Base-by-base conservation (phyloP, 2,329 filamentous ascomycete species). In the Rhynchosporium agropyri region DNA sequence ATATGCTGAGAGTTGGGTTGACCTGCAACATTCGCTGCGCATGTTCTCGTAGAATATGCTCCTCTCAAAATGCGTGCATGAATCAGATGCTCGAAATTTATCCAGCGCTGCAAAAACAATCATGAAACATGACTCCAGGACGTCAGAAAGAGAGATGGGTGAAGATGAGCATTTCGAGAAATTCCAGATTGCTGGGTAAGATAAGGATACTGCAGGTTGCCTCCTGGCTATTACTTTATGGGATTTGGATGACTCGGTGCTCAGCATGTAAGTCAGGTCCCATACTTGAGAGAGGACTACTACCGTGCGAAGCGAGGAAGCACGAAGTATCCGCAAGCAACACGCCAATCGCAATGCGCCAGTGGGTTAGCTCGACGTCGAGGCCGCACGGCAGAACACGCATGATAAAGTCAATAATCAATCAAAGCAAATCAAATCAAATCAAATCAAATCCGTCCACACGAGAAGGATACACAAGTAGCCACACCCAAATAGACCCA, bases 331-430 rank as follows among this genome's bases (percentile, higher is more conserved):
- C 50, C 20, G 31, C 50, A 50, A 50, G 7, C 20, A 20, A 20
- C 20, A 20, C 20, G 20, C 20, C 20, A 20, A 20, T 20, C 20
- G 20, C 51, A 28, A 38, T 20, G n/a, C n/a, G 26, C 31, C n/a
- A 4, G 28, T 29, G 31, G 12, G 33, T 20, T 29, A 56, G 40
- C 53, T 43, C 29, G 54, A 33, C 26, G 42, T 15, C 33, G 54
- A 57, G 54, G 40, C 38, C 33, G 54, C 45, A 57, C 43, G 54
- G 40, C 38, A 45, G 54, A 57, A 57, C 43, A 40, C 54, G 54
- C 54, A 57, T 45, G 54, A 46, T 57, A 57, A 10, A 36, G 33
- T 36, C 9, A 36, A 6, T 36, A 10, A 53, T 54, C 36, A 42
- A 42, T 42, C 20, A 38, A 38, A 29, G 28, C 9, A 40, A 50